Percentiles rank a stretch among this genome's conserved stretches.
Conservation (phyloP, 345 rosid genomes). For the Cardamine chenopodiifolia region DNA sequence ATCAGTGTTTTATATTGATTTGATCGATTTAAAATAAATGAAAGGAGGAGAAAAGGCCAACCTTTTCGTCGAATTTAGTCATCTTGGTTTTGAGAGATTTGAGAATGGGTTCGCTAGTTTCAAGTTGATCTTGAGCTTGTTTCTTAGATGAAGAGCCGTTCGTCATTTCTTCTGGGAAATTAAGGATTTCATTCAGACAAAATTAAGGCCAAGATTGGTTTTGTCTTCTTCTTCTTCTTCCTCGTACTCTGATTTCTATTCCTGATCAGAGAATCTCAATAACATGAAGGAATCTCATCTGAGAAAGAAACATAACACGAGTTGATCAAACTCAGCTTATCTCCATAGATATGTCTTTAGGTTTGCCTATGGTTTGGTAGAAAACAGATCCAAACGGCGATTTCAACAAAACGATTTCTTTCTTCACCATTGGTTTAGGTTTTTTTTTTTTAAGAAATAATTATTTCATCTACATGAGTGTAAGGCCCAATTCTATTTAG, state of each 20-base stretch:
- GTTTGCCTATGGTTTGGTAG: not conserved
- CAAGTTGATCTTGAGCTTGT: conserved; percentile 53
- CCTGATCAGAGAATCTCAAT: not conserved
- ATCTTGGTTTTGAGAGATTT: conserved; percentile 52
- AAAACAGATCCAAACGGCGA: conserved; percentile 31
- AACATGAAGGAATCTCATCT: not conserved
- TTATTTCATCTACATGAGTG: not conserved
- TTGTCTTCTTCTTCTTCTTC: not conserved
- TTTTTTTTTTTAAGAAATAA: not conserved
- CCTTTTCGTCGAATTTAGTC: conserved; percentile 62
- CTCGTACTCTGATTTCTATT: not conserved
- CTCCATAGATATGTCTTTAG: not conserved
- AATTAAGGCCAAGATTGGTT: not conserved
- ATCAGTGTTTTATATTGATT: not conserved
- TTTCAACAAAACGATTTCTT: not conserved
- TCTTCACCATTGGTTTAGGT: conserved; percentile 3
- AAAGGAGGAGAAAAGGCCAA: conserved; percentile 5
- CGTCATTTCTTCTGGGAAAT: conserved; percentile 41
- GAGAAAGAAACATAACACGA: not conserved
- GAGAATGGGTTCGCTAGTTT: conserved; percentile 40
- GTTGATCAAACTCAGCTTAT: conserved; percentile 15
- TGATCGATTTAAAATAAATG: not conserved
- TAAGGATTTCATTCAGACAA: conserved; percentile 11
- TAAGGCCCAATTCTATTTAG: conserved; percentile 11
- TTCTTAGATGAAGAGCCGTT: conserved; percentile 50